Percentiles rank a stretch among this genome's conserved stretches.
Conservation (phyloP, 2,329 filamentous ascomycete genomes). For the Madurella fahalii region DNA sequence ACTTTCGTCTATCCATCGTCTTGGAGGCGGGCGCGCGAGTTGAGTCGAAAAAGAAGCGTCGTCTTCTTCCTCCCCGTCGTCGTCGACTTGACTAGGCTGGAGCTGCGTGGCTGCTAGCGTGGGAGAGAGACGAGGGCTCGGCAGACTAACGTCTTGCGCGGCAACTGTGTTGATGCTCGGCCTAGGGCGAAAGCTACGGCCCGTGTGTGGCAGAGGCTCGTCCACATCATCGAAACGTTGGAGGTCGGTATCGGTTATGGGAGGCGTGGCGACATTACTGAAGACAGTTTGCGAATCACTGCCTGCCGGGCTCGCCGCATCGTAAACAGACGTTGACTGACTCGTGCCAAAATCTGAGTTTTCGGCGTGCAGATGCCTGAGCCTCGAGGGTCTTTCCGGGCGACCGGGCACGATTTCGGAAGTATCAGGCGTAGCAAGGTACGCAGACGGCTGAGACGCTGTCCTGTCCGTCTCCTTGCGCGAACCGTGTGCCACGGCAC, state of each 20-base stretch:
- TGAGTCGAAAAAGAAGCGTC: slow-evolving; percentile 31
- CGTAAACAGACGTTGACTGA: slow-evolving; percentile 39
- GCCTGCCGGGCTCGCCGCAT: slow-evolving; percentile 48
- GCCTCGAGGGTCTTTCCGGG: slow-evolving; percentile 36
- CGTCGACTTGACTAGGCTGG: slow-evolving; percentile 39
- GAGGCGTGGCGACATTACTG: slow-evolving; percentile 66
- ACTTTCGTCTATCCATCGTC: slow-evolving; percentile 37
- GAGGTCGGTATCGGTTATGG: slow-evolving; percentile 67
- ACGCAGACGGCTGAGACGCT: slow-evolving; percentile 30
- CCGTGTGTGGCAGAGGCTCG: slow-evolving; percentile 44
- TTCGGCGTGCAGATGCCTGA: slow-evolving; percentile 41
- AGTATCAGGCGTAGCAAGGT: slow-evolving; percentile 55
- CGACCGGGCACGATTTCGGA: slow-evolving; percentile 40
- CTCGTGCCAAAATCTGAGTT: slow-evolving; percentile 42
- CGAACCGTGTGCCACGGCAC: slow-evolving; percentile 32
- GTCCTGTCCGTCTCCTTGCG: slow-evolving; percentile 29
- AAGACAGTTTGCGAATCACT: slow-evolving; percentile 59
- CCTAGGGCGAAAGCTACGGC: slow-evolving; percentile 44
- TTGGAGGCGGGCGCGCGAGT: slow-evolving; percentile 31
- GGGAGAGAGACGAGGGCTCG: slow-evolving; percentile 90
- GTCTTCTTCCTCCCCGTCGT: slow-evolving; percentile 40
- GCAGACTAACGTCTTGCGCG: slow-evolving; percentile 84
- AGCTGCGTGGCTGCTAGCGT: slow-evolving; percentile 70
- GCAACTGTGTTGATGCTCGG: slow-evolving; percentile 64
- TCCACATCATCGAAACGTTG: slow-evolving; percentile 55